Conservation (phyloP, 805 yeast genomes). For the Sporopachydermia lactativora region DNA sequence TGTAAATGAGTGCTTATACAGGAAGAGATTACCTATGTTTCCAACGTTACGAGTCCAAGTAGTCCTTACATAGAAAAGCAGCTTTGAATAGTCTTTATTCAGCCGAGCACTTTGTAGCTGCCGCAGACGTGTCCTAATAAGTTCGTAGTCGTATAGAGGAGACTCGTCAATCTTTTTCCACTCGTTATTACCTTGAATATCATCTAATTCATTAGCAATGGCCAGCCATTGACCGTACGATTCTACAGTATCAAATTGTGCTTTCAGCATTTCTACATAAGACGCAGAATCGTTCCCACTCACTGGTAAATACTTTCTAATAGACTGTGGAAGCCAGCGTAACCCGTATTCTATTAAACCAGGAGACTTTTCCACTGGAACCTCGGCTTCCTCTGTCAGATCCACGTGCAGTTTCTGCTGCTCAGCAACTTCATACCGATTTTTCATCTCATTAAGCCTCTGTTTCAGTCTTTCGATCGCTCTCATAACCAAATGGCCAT, state of each 20-base stretch:
- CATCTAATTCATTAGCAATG: conserved; percentile 50
- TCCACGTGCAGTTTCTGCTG: no score
- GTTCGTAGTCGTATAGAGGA: conserved; percentile 56
- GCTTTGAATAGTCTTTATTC: conserved; percentile 38
- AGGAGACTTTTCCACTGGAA: no score
- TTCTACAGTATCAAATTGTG: no score
- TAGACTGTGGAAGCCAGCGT: no score
- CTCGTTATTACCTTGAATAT: conserved; percentile 39
- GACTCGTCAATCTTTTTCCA: conserved; percentile 63
- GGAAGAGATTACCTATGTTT: conserved; percentile 66
- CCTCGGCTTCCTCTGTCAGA: no score
- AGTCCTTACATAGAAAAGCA: conserved; percentile 68
- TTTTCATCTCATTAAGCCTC: not conserved
- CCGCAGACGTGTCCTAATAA: conserved; percentile 35
- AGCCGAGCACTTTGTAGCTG: conserved; percentile 48
- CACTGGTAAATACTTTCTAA: no score
- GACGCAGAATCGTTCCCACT: conserved; percentile 9
- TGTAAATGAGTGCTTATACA: conserved; percentile 64
- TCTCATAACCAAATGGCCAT: not conserved
- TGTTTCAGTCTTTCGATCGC: not conserved
- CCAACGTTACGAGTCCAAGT: conserved; percentile 79
- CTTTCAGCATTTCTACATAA: no score
- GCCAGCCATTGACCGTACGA: conserved; percentile 56
- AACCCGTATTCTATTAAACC: no score
- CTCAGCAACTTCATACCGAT: no score